Base-by-base conservation (phyloP, 192 early-diverging fungal species). In the Umbelopsis isabellina region DNA sequence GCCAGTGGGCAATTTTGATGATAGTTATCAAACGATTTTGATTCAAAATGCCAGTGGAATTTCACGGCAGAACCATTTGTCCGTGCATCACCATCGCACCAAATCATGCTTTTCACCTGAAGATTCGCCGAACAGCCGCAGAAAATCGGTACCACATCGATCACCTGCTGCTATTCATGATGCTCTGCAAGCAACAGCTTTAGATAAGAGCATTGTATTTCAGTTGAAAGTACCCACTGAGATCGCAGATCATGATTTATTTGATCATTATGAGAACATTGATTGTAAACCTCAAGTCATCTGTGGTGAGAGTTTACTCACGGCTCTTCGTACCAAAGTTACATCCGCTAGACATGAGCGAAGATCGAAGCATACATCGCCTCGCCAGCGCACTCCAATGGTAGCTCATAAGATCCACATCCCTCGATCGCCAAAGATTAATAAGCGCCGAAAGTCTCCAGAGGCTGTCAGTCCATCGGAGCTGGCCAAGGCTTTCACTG, bases 101-200 rank as follows among this genome's bases (percentile, higher is more conserved):
- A 61, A 61, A 35, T 47, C 46, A 25, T 53, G 49, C 21, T 50
- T 46, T 47, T 46, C 30, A 67, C 21, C 68, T 44, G 69, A 45
- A 6, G 45, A 46, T 35, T 64, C 44, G 7, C 27, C 51, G 22
- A 46, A 8, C n/a, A 61, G 13, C 16, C 65, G 75, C 21, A 49
- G 76, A 51, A 78, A 78, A 66, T 67, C 72, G 12, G 51, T 67
- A 46, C 76, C 76, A 16, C 72, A 78, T 61, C 46, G 68, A 73
- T 78, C 76, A 27, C 76, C 76, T 20, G 71, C 75, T 9, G 66
- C 49, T 9, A 68, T 73, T 8, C 65, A 75, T 22, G 50, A 71
- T 48, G 47, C 70, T 20, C 52, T 75, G 20, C 69, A 76, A 48
- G 58, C 66, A 13, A 49, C 50, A n/a, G 47, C 65, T 16, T 23